Evolutionary conservation across 805 yeast species (phyloP), one percentile per base, ranked within the genome.

Genomic region (Naumovozyma castellii): DNA sequence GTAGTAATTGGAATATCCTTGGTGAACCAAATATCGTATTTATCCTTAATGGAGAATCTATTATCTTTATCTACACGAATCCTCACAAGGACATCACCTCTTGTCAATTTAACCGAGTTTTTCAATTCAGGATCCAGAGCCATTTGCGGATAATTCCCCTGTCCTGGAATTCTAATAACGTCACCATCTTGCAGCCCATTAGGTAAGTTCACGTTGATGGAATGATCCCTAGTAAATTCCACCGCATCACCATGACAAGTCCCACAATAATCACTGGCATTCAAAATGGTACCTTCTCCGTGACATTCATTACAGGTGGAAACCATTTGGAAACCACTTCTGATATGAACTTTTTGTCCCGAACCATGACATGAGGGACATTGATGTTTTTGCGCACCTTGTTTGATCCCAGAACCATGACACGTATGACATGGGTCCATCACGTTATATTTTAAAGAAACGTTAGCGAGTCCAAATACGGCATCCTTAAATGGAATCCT

Each of bases 311-410:
- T 71, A 72, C 99, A 92, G 10, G 96, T 86, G 0, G 95, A 78
- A 2, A 95, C 80, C 95, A 92, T 87, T 54, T 88, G 96, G 73
- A 90, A 92, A 0, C 97, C 97, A 3, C 94, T 96, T 49, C 80
- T 72, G 35, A 78, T 70, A 53, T 90, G 97, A 16, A 87, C 82
- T 14, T 81, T 77, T 28, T 88, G 81, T 3, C 99, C 99, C 0
- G 95, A 76, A 42, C 99, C 99, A 41, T 86, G 85, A 68, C 99
- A 92, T 2, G 84, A 65, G 1, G 75, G 66, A 69, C 98, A 92
- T 0, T 95, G 84, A 9, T 77, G 65, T 55, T 84, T 82, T 61
- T 75, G 73, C 1, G 57, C 56, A 19, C 88, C 90, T 12, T 67
- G 54, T 59, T 90, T 85, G 65, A 92, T 62, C 2, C 99, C 99